Base-by-base conservation (phyloP, 2,329 filamentous ascomycete species). In the Monilinia vaccinii-corymbosi region DNA sequence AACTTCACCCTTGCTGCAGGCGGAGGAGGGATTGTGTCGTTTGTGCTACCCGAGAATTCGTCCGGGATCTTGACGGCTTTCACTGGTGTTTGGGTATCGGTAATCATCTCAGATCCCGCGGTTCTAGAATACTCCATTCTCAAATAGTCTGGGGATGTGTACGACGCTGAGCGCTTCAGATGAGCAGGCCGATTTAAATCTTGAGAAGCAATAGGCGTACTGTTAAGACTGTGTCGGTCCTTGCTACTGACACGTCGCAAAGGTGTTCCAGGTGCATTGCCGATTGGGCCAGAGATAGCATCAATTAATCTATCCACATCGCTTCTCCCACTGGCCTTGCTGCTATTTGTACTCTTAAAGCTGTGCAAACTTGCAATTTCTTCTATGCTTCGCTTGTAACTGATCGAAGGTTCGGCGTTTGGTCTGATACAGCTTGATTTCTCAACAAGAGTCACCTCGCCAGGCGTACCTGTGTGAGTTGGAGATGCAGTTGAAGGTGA, bases 271-370 rank as follows among this genome's bases (percentile, higher is more conserved):
- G 76, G 75, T 5, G 75, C 73, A 0, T 79, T 66, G 2, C 73
- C 70, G 1, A 83, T 72, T 0, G 86, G 81, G 13, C 81, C 84
- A 66, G 86, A 81, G 3, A 91, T 87, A 2, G 86, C 87, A 68
- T 89, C 81, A 28, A 90, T 89, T 14, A 91, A 75, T 32, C 87
- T 77, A 62, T 90, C 87, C 0, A 87, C 84, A 65, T 89, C 85
- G 66, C 82, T 85, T 48, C 71, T 73, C 32, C 62, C 64, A 38
- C 69, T 71, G 34, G 58, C 66, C 23, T 47, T 56, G 32, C 60
- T 68, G 53, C 67, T 71, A 9, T 64, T 70, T 25, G 52, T 62
- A 56, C 64, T 71, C 56, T 60, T 66, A 44, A 65, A 66, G 40
- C 68, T 71, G n/a, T 62, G 60, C 11, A 67, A 28, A 58, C 69